Evolutionary conservation across 495 filamentous ascomycete genomes (phyloP).

Genomic region (Aspergillus cavernicola): DNA sequence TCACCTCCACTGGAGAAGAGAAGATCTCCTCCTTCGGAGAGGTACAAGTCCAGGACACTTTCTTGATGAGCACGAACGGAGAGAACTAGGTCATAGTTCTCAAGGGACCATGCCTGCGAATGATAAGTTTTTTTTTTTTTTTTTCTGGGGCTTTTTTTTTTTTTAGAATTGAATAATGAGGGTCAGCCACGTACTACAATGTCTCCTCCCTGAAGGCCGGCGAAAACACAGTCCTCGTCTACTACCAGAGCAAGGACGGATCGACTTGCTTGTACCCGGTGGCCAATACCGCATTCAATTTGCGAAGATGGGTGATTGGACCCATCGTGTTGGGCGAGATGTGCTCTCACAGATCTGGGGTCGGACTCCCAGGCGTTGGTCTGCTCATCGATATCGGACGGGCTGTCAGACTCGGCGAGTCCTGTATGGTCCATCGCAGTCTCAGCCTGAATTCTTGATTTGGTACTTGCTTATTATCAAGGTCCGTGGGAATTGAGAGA

Average conservation of each 20-base stretch:
- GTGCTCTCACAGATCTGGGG: slow-evolving; percentile 21
- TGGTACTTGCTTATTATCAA: background rate
- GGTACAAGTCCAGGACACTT: slow-evolving; percentile 79
- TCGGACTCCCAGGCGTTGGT: slow-evolving; percentile 40
- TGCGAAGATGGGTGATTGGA: background rate
- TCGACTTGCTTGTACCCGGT: slow-evolving; percentile 43
- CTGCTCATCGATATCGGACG: slow-evolving; percentile 39
- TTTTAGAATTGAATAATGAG: no score
- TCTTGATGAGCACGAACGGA: slow-evolving; percentile 82
- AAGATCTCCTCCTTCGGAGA: slow-evolving; percentile 67
- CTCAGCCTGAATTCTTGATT: slow-evolving; percentile 19
- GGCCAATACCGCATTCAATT: slow-evolving; percentile 41
- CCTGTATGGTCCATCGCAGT: slow-evolving; percentile 33
- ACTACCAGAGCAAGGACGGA: slow-evolving; percentile 47
- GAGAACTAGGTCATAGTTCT: slow-evolving; percentile 73
- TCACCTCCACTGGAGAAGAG: slow-evolving; percentile 94
- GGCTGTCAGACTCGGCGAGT: slow-evolving; percentile 35
- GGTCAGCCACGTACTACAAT: slow-evolving; percentile 57
- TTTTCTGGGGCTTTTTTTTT: no score
- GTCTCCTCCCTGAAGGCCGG: slow-evolving; percentile 87
- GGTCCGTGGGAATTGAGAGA: background rate
- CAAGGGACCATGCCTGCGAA: slow-evolving; percentile 71
- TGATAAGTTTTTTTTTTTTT: slow-evolving; percentile 12
- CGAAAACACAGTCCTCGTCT: slow-evolving; percentile 53
- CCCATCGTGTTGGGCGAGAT: slow-evolving; percentile 14